A percentile compares a stretch with the other conserved stretches of the same genome.
phyloP scores from a whole-genome alignment of 164 flowering plant species.

The Brasenia schreberi region DNA sequence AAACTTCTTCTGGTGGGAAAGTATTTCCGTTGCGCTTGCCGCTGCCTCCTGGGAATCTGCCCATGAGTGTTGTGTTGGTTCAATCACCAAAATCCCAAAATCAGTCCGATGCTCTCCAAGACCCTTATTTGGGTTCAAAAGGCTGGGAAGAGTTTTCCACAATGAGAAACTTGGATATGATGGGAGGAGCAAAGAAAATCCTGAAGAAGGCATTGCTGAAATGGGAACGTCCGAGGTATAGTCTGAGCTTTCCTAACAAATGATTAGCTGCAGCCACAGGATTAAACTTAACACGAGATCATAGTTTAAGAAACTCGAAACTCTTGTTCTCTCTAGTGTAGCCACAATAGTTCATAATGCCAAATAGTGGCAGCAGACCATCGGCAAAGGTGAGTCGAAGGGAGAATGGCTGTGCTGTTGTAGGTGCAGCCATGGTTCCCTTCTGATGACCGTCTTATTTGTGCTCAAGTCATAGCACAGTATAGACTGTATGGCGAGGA shows the following conservation, averaged over 20 bases:
- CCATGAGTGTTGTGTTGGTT: not conserved
- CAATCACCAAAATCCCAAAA: not conserved
- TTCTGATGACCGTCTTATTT: too few relatives aligned
- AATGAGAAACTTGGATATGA: not conserved
- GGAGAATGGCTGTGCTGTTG: too few relatives aligned
- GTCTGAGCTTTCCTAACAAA: not conserved
- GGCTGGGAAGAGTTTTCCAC: not conserved
- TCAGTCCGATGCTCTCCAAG: not conserved
- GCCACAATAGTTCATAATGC: too few relatives aligned
- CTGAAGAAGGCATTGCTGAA: not conserved
- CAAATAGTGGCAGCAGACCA: too few relatives aligned
- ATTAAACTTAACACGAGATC: too few relatives aligned
- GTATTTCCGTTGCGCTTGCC: not conserved
- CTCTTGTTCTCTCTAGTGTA: too few relatives aligned
- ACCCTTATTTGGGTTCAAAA: not conserved
- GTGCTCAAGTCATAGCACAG: too few relatives aligned
- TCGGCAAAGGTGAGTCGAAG: too few relatives aligned
- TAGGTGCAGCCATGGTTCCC: too few relatives aligned
- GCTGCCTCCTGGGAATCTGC: not conserved
- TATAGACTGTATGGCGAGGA: too few relatives aligned
- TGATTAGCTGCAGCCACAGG: not conserved
- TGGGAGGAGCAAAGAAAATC: not conserved
- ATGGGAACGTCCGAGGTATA: not conserved
- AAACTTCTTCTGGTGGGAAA: not conserved
- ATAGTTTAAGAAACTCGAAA: too few relatives aligned